Evolutionary conservation across 2,329 filamentous ascomycete species (phyloP).

Genomic region (Colletotrichum sp.): DNA sequence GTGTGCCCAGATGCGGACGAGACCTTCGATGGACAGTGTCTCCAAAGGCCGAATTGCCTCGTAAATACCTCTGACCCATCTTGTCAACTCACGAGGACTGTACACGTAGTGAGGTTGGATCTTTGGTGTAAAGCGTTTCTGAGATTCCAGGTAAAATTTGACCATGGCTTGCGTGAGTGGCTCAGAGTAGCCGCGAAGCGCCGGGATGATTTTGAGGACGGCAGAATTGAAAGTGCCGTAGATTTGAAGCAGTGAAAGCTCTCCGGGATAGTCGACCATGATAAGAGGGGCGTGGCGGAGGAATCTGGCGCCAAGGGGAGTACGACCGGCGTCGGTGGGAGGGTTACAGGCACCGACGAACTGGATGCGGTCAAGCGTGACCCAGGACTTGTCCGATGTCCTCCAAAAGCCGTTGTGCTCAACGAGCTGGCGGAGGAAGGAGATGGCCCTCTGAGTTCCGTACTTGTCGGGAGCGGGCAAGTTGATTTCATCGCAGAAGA

Average conservation of each 20-base stretch:
- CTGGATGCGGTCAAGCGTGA: slow-evolving; percentile 95
- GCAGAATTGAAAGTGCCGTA: slow-evolving; percentile 98
- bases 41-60: slow-evolving; percentile 95
- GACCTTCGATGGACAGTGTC: slow-evolving; percentile 83
- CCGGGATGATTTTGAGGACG: slow-evolving; percentile 94
- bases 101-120: slow-evolving; percentile 99
- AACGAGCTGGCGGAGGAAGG: slow-evolving; percentile 95
- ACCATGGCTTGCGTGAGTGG: slow-evolving; percentile 98
- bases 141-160: slow-evolving; percentile 92
- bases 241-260: slow-evolving; percentile 93
- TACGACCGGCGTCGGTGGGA: slow-evolving; percentile 95
- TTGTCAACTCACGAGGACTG: slow-evolving; percentile 95
- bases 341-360: slow-evolving; percentile 99
- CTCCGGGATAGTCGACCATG: slow-evolving; percentile 99
- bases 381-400: slow-evolving; percentile 96
- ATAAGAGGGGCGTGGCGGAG: slow-evolving; percentile 96
- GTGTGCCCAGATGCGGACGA: slow-evolving; percentile 97
- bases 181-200: slow-evolving; percentile 93
- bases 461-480: slow-evolving; percentile 97
- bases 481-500: slow-evolving; percentile 99
- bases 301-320: slow-evolving; percentile 91
- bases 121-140: slow-evolving; percentile 91
- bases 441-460: slow-evolving; percentile 95
- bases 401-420: slow-evolving; percentile 99
- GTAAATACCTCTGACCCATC: slow-evolving; percentile 97